Base-by-base conservation (phyloP, 2,329 filamentous ascomycete species). In the Orbilia brochopaga region DNA sequence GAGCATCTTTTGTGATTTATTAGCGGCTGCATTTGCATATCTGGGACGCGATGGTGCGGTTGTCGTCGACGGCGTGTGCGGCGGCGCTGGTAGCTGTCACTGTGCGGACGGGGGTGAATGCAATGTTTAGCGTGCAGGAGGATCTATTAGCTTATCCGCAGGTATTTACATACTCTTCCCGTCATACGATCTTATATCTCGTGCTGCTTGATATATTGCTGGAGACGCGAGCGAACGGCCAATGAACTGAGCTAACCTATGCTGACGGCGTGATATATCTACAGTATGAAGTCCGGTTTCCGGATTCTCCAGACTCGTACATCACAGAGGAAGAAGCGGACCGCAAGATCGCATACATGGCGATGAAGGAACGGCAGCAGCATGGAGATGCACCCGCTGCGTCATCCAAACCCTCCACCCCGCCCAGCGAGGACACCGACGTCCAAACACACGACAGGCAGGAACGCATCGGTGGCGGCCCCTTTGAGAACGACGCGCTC, bases 91-190 rank as follows among this genome's bases (percentile, higher is more conserved):
- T 69, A 32, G 32, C 54, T 60, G 10, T 46, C 65, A 52, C 50
- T 70, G 32, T 54, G n/a, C 17, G 11, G n/a, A 21, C 27, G 8
- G 19, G 27, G 10, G n/a, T 51, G 5, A 6, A 11, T 44, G 65
- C 55, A 6, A 64, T 77, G 64, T 96, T 96, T 82, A 96, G 88
- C 81, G 90, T 96, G 64, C 88, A 94, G 77, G 91, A 96, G 78
- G 92, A 97, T 78, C 80, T 96, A 57, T 84, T 96, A 64, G 91
- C 91, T 17, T 91, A 89, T 80, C 92, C 92, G 10, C 91, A 94
- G 84, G 90, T 93, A 83, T 74, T 82, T 77, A 40, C 56, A 48
- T 21, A 44, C 56, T 40, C 35, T 54, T 30, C 27, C 40, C 35
- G 50, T 19, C 8, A 23, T 59, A 17, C 46, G n/a, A 10, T 46